Percentiles rank a stretch among this genome's conserved stretches.
phyloP scores from a whole-genome alignment of 2,329 filamentous ascomycete genomes.

The Sporothrix humicola region DNA sequence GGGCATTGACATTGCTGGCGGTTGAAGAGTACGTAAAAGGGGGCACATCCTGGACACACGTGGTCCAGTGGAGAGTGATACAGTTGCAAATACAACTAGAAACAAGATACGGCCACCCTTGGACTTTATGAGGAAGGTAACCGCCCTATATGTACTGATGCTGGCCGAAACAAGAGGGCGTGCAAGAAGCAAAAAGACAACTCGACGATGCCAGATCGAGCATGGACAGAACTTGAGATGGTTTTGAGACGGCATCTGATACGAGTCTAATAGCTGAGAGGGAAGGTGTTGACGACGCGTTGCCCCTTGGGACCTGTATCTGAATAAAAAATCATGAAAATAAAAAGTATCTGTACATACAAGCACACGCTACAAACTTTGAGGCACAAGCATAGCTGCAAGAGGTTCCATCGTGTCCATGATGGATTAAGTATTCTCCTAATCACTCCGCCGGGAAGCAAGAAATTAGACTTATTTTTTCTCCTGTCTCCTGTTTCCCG shows the following conservation, averaged over 20 bases:
- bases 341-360: background rate
- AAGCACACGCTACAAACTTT: background rate
- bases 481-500: background rate
- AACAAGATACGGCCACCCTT: background rate
- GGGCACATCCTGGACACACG: background rate
- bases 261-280: background rate
- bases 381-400: background rate
- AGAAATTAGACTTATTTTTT: constrained; percentile 13
- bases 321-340: background rate
- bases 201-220: constrained; percentile 5
- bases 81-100: background rate
- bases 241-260: constrained; percentile 1
- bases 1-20: background rate
- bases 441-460: background rate
- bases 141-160: constrained; percentile 2
- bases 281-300: constrained; percentile 10
- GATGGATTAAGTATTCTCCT: background rate
- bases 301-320: background rate
- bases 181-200: background rate
- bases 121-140: background rate
- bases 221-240: background rate
- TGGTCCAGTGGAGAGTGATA: background rate
- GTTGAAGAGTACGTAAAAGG: background rate
- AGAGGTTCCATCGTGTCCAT: background rate
- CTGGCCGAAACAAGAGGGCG: constrained; percentile 14